These are phyloP conservation scores for Suillus cothurnatus DNA, from an alignment of 768 basidiomycete genomes.

Conservation along the genomic window DNA sequence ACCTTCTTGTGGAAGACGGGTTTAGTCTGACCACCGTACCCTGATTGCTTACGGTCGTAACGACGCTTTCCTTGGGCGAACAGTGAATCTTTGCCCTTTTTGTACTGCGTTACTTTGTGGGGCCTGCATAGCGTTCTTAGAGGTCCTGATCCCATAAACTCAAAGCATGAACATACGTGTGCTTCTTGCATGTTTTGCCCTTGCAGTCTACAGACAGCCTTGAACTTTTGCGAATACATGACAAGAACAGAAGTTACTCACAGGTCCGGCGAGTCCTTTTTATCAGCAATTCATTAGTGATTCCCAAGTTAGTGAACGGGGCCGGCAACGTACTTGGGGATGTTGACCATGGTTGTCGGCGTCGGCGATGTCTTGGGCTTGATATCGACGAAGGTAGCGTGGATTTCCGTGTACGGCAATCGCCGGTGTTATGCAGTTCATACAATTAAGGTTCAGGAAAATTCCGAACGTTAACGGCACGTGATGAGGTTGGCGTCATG, in stretches of 20 bases:
- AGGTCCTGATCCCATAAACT: neutral
- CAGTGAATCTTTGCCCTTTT: constrained; percentile 99
- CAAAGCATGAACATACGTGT: constrained; percentile 69
- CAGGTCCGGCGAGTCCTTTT: constrained; percentile 92
- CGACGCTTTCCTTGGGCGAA: constrained; percentile 99
- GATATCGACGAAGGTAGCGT: constrained; percentile 13
- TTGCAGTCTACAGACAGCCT: constrained; percentile 70
- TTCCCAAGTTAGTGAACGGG: neutral
- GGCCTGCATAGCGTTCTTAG: constrained; percentile 54
- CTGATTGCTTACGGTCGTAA: constrained; percentile 98
- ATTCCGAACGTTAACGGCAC: neutral
- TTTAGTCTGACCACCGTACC: constrained; percentile 99
- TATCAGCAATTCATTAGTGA: constrained; percentile 18
- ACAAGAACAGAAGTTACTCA: constrained; percentile 45
- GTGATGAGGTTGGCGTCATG: neutral
- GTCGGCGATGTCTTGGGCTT: constrained; percentile 24
- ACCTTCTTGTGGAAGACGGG: constrained; percentile 99
- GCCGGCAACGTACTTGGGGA: constrained; percentile 77
- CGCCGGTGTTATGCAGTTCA: constrained; percentile 31
- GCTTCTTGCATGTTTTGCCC: constrained; percentile 95
- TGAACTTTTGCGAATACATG: neutral
- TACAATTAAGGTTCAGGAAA: constrained; percentile 17
- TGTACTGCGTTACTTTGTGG: constrained; percentile 99
- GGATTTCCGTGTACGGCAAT: constrained; percentile 25
- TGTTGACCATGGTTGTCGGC: constrained; percentile 78